These are phyloP conservation scores for Saccharomycopsis microspora DNA, from an alignment of 805 yeast species.

Conservation along the genomic window DNA sequence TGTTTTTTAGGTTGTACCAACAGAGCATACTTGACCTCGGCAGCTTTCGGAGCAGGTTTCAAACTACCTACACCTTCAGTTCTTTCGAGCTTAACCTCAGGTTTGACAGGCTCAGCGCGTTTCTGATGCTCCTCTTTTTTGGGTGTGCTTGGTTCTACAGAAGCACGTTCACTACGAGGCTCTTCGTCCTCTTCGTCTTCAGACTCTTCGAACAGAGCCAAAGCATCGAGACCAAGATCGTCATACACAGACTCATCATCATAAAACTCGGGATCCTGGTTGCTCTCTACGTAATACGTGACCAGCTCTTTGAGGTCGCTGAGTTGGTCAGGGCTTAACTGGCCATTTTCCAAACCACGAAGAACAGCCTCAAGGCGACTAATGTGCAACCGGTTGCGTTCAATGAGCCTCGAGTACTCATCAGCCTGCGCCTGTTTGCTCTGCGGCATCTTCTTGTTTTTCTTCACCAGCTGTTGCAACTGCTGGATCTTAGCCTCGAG, in stretches of 20 bases:
- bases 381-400: conserved; percentile 72
- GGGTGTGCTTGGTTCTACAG: too few species aligned
- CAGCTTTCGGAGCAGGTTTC: conserved; percentile 47
- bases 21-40: conserved; percentile 44
- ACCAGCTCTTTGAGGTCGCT: conserved; percentile 79
- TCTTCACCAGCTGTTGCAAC: conserved; percentile 38
- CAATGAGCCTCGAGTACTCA: conserved; percentile 36
- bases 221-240: conserved; percentile 58
- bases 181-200: too few species aligned
- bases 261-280: conserved; percentile 85
- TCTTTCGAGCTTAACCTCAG: too few species aligned
- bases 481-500: conserved; percentile 62
- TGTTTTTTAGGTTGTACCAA: conserved; percentile 15
- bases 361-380: conserved; percentile 69
- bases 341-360: conserved; percentile 69
- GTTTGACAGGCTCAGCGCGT: too few species aligned
- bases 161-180: too few species aligned
- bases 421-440: conserved; percentile 47
- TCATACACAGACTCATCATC: conserved; percentile 93
- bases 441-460: conserved; percentile 46
- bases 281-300: conserved; percentile 85
- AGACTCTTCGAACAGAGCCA: too few species aligned
- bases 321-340: conserved; percentile 69
- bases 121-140: too few species aligned
- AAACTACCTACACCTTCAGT: conserved; percentile 14